A percentile compares a stretch with the other conserved stretches of the same genome.
These are phyloP conservation scores for Cryptosporidium sp. DNA, from an alignment of 169 alveolate species.

Conservation along the genomic window DNA sequence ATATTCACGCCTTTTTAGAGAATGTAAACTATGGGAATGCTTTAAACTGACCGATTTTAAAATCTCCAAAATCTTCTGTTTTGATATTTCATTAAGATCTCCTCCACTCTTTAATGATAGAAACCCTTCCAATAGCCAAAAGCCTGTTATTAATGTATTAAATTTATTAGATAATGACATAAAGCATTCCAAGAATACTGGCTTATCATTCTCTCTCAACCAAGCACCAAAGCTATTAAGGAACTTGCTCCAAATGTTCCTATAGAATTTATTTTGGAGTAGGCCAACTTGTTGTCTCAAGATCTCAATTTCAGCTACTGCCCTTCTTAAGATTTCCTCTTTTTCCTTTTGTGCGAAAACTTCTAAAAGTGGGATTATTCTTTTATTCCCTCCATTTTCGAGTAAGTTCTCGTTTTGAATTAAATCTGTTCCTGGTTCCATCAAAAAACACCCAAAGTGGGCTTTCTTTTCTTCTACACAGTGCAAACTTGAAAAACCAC, in stretches of 20 bases:
- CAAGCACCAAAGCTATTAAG: constrained; percentile 1
- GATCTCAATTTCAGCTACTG: constrained; percentile 5
- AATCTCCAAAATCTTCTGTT: background rate
- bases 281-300: background rate
- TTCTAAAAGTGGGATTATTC: constrained; percentile 3
- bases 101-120: background rate
- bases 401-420: background rate
- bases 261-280: constrained; percentile 1
- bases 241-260: constrained; percentile 26
- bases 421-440: constrained; percentile 17
- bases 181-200: constrained; percentile 11
- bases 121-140: constrained; percentile 37
- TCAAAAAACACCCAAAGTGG: background rate
- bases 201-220: constrained; percentile 7
- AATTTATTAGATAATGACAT: background rate
- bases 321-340: background rate
- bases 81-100: background rate
- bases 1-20: constrained; percentile 8
- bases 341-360: background rate
- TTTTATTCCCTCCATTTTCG: background rate
- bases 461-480: background rate
- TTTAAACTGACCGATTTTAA: background rate
- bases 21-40: background rate
- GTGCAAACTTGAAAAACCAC: background rate
- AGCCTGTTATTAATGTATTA: background rate